Evolutionary conservation across 805 yeast genomes (phyloP).

Genomic region (Metschnikowia kunwiensis): DNA sequence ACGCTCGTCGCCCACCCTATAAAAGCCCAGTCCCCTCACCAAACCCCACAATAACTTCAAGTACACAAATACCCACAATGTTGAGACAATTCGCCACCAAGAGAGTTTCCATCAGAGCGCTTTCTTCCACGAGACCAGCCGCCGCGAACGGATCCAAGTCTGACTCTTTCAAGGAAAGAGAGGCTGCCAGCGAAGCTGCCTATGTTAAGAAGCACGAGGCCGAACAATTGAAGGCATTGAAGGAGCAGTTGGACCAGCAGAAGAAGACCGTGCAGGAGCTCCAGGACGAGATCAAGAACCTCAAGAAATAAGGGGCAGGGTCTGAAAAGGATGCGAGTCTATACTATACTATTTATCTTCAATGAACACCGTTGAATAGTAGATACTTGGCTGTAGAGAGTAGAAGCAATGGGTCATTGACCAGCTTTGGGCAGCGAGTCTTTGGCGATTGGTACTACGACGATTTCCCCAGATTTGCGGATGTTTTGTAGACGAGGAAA

Average conservation of each 20-base stretch:
- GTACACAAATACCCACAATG: constrained; percentile 9
- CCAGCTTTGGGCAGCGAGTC: too few relatives aligned
- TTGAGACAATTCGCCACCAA: constrained; percentile 21
- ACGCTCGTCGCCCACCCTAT: background rate
- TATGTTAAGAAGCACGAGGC: constrained; percentile 87
- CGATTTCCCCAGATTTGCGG: too few relatives aligned
- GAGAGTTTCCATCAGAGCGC: constrained; percentile 15
- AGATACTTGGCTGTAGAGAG: too few relatives aligned
- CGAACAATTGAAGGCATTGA: constrained; percentile 76
- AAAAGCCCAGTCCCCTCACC: background rate
- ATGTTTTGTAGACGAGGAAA: too few relatives aligned
- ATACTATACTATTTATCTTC: too few relatives aligned
- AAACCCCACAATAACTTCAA: constrained; percentile 2
- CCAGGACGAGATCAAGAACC: constrained; percentile 47
- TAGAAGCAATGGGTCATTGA: too few relatives aligned
- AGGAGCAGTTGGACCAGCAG: constrained; percentile 73
- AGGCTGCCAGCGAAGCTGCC: constrained; percentile 84
- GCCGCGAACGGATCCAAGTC: constrained; percentile 6
- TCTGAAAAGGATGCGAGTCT: too few relatives aligned
- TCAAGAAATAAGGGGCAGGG: constrained; percentile 51
- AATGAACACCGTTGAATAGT: too few relatives aligned
- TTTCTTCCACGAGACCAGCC: constrained; percentile 16
- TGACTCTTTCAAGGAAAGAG: constrained; percentile 64
- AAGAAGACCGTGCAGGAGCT: constrained; percentile 54
- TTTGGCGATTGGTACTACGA: too few relatives aligned